These are phyloP conservation scores for Venturia effusa DNA, from an alignment of 2,329 filamentous ascomycete species.

Conservation along the genomic window DNA sequence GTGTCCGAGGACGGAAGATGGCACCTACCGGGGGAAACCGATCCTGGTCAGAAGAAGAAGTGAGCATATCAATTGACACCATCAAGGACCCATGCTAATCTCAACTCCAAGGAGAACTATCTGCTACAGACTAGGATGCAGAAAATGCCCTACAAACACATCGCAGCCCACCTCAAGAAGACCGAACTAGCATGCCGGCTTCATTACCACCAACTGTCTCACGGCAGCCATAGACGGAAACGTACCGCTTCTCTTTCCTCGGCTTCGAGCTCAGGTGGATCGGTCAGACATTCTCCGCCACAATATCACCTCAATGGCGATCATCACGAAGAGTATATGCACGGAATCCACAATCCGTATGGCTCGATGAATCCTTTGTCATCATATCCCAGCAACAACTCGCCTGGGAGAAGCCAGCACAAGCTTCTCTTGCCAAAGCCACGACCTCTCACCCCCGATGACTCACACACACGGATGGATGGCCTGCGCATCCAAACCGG, in stretches of 20 bases:
- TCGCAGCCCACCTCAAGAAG: constrained; percentile 75
- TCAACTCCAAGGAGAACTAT: constrained; percentile 58
- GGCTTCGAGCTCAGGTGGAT: constrained; percentile 35
- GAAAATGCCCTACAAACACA: constrained; percentile 88
- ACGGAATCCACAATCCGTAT: constrained; percentile 26
- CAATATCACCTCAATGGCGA: constrained; percentile 14
- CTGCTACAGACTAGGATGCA: constrained; percentile 73
- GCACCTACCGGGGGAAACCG: constrained; percentile 64
- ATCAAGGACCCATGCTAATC: constrained; percentile 6
- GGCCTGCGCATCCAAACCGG: constrained; percentile 29
- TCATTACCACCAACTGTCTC: constrained; percentile 77
- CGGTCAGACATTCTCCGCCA: constrained; percentile 11
- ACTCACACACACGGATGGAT: constrained; percentile 21
- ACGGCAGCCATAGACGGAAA: constrained; percentile 71
- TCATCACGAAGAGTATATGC: constrained; percentile 23
- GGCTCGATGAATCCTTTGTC: constrained; percentile 25
- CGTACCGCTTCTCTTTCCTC: constrained; percentile 57
- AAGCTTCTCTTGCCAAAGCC: constrained; percentile 54
- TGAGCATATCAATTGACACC: constrained; percentile 29
- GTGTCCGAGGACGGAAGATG: constrained; percentile 56
- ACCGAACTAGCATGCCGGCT: constrained; percentile 79
- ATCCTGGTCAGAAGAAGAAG: constrained; percentile 81
- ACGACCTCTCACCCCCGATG: constrained; percentile 29
- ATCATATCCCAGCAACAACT: constrained; percentile 23
- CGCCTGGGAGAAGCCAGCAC: constrained; percentile 16